A percentile compares a stretch with the other conserved stretches of the same genome.
These are phyloP conservation scores for Podaxis sp. DNA, from an alignment of 768 basidiomycete genomes.

Conservation along the genomic window DNA sequence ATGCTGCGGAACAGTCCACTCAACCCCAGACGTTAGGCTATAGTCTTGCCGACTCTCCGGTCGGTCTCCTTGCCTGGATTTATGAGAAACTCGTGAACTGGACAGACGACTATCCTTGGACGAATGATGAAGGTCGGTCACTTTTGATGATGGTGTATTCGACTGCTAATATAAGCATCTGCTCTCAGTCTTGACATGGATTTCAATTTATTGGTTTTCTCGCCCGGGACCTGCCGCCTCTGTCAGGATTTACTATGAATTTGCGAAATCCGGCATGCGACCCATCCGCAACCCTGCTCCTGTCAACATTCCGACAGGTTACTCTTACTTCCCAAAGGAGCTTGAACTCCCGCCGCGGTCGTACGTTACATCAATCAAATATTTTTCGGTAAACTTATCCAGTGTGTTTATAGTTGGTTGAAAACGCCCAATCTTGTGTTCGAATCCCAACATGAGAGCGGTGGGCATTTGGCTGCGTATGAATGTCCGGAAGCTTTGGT, in stretches of 20 bases:
- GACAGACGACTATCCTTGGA: conserved; percentile 50
- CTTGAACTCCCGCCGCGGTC: conserved; percentile 24
- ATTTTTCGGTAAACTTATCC: background rate
- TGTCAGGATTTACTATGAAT: conserved; percentile 55
- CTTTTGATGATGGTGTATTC: background rate
- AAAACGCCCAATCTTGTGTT: conserved; percentile 37
- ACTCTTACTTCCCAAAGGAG: conserved; percentile 52
- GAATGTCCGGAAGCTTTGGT: conserved; percentile 46
- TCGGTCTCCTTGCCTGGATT: conserved; percentile 49
- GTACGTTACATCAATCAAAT: conserved; percentile 17
- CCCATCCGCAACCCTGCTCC: background rate
- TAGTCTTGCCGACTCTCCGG: conserved; percentile 51
- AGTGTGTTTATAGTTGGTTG: conserved; percentile 35
- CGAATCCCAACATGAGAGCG: conserved; percentile 40
- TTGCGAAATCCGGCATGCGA: conserved; percentile 14
- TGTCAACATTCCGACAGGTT: conserved; percentile 38
- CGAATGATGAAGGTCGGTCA: conserved; percentile 44
- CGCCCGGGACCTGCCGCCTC: conserved; percentile 54
- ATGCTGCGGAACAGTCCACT: conserved; percentile 36
- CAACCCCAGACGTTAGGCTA: conserved; percentile 54
- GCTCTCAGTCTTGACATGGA: conserved; percentile 48
- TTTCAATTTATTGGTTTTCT: conserved; percentile 57
- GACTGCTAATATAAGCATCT: background rate
- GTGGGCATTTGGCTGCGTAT: conserved; percentile 57
- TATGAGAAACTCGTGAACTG: conserved; percentile 44